Conservation (phyloP, 2,329 filamentous ascomycete genomes). For the Pseudocercospora macadamiae region DNA sequence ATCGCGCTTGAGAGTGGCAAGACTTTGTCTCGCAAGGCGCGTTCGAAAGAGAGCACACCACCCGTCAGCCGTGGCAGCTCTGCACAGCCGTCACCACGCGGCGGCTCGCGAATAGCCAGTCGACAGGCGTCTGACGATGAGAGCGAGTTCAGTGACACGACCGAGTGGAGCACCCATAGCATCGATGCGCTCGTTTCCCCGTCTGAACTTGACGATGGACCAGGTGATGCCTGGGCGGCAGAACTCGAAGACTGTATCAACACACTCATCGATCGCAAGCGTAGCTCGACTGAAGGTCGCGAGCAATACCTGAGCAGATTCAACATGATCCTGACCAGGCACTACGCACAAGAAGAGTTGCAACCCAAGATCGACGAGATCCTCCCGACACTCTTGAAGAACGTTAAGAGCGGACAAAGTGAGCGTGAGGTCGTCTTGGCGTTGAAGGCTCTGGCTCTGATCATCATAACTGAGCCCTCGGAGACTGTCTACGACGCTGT, state of each 20-base stretch:
- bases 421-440: conserved; percentile 71
- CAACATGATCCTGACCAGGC: conserved; percentile 66
- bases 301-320: conserved; percentile 66
- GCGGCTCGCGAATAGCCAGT: conserved; percentile 62
- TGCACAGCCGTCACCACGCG: conserved; percentile 59
- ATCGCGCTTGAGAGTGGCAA: conserved; percentile 74
- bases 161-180: conserved; percentile 64
- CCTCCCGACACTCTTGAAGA: conserved; percentile 67
- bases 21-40: conserved; percentile 70
- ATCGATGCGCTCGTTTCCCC: conserved; percentile 65
- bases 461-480: conserved; percentile 67
- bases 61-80: conserved; percentile 63
- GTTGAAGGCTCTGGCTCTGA: conserved; percentile 71
- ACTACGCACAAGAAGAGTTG: conserved; percentile 67
- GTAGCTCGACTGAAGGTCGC: conserved; percentile 71
- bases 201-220: conserved; percentile 55
- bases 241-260: conserved; percentile 68
- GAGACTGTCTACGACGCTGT: conserved; percentile 68
- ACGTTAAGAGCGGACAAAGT: conserved; percentile 69
- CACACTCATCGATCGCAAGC: conserved; percentile 76
- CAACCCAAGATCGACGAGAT: conserved; percentile 63
- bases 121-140: conserved; percentile 67
- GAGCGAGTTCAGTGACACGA: conserved; percentile 61
- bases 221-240: conserved; percentile 61
- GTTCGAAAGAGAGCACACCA: conserved; percentile 59